Evolutionary conservation across 371 early-diverging fungal genomes (phyloP).

Genomic region (Lichtheimia ornata): DNA sequence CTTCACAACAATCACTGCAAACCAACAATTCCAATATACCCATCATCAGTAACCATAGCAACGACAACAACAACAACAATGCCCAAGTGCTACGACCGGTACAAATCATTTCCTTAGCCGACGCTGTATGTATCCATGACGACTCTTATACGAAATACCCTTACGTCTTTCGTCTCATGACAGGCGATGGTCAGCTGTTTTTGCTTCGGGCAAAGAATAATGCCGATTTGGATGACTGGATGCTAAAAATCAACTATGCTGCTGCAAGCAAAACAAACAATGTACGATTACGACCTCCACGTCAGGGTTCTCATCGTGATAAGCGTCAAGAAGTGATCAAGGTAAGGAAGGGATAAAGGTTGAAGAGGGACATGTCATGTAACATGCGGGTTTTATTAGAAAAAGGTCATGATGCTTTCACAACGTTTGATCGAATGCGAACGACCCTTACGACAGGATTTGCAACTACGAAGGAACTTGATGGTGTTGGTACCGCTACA

Average conservation of each 20-base stretch:
- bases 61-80: neutral
- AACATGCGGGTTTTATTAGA: neutral
- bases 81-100: slow-evolving; percentile 30
- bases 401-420: slow-evolving; percentile 19
- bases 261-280: slow-evolving; percentile 73
- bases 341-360: neutral
- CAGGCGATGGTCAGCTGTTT: slow-evolving; percentile 72
- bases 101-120: slow-evolving; percentile 65
- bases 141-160: slow-evolving; percentile 71
- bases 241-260: slow-evolving; percentile 79
- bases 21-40: no score
- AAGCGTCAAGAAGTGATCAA: neutral
- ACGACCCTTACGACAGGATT: slow-evolving; percentile 45
- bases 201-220: slow-evolving; percentile 66
- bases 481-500: slow-evolving; percentile 68
- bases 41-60: neutral
- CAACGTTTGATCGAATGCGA: slow-evolving; percentile 40
- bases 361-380: neutral
- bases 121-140: slow-evolving; percentile 75
- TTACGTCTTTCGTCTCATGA: slow-evolving; percentile 74
- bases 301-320: neutral
- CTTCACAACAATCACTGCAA: slow-evolving; percentile 4
- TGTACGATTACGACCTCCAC: slow-evolving; percentile 45
- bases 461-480: slow-evolving; percentile 64
- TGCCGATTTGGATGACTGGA: slow-evolving; percentile 80